Conservation (phyloP, 2,329 filamentous ascomycete species). For the Apiospora kogelbergensis region DNA sequence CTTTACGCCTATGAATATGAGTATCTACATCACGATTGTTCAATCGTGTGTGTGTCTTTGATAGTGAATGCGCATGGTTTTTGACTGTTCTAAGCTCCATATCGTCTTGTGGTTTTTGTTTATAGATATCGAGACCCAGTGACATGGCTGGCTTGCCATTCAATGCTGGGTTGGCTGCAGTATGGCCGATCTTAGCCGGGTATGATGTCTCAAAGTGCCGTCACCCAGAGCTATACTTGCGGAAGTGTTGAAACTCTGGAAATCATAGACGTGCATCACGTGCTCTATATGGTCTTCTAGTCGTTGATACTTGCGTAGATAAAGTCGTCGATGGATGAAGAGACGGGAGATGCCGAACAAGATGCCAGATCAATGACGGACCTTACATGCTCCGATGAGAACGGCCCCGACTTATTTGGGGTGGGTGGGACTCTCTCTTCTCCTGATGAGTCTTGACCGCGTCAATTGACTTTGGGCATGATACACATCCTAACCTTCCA, state of each 20-base stretch:
- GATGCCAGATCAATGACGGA: slow-evolving; percentile 4
- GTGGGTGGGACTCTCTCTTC: neutral
- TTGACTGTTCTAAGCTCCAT: neutral
- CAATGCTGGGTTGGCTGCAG: neutral
- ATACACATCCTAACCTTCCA: neutral
- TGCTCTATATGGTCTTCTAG: neutral
- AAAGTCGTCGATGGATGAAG: neutral
- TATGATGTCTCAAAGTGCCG: neutral
- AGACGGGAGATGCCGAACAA: neutral
- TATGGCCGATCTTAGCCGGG: neutral
- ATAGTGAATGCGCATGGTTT: neutral
- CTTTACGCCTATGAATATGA: neutral
- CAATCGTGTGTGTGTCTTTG: too few species aligned
- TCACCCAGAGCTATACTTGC: neutral
- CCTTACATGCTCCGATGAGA: slow-evolving; percentile 7
- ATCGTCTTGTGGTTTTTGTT: too few species aligned
- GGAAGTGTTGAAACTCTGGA: neutral
- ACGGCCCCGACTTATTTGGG: neutral
- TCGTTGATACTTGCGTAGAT: neutral
- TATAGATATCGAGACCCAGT: neutral
- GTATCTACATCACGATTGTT: too few species aligned
- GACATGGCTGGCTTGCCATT: neutral
- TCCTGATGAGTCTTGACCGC: neutral
- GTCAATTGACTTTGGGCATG: neutral
- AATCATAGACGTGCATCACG: neutral